Base-by-base conservation (phyloP, 176 grass and related monocot genomes). In the Coix lacrymajobi region DNA sequence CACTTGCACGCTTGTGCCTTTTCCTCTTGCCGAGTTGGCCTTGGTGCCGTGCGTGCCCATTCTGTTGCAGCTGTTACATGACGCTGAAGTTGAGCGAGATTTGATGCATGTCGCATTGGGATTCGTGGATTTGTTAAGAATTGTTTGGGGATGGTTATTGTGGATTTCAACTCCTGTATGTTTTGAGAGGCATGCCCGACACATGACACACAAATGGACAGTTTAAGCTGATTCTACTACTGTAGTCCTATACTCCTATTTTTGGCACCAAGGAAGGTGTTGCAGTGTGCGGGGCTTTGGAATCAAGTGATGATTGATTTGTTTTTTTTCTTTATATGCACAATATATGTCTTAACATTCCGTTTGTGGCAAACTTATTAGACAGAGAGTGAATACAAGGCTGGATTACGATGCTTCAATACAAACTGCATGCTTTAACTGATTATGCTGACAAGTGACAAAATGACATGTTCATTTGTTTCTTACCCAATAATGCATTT, bases 221-320 rank as follows among this genome's bases (percentile, higher is more conserved):
- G 10, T 26, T 1, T 22, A 81, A 30, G 43, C 32, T 84, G 45
- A 75, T 29, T 56, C 3, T 12, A 24, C 12, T 36, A 22, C 34
- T 77, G 20, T 84, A 67, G 25, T 12, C n/a, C 11, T 62, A 30
- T 30, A 30, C 60, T 60, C 62, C 46, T 84, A 19, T 43, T 58
- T 76, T 69, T 68, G 63, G n/a, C 49, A 43, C 58, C 15, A 65
- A 34, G 58, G 60, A 38, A 31, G 31, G 31, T 67, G 13, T 13
- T 77, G 78, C 64, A 62, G 86, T 10, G 73, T 79, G 49, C 26
- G 43, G 75, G 34, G 37, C n/a, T 76, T 85, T 85, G 32, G 71
- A 69, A 54, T 62, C n/a, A 44, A 69, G 20, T 37, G 74, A 34
- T 63, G 9, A 28, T 65, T 63, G 56, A 11, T 71, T 36, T 73